Conservation (phyloP, 306 rosid genomes). For the Hippophae gyantsensis region DNA sequence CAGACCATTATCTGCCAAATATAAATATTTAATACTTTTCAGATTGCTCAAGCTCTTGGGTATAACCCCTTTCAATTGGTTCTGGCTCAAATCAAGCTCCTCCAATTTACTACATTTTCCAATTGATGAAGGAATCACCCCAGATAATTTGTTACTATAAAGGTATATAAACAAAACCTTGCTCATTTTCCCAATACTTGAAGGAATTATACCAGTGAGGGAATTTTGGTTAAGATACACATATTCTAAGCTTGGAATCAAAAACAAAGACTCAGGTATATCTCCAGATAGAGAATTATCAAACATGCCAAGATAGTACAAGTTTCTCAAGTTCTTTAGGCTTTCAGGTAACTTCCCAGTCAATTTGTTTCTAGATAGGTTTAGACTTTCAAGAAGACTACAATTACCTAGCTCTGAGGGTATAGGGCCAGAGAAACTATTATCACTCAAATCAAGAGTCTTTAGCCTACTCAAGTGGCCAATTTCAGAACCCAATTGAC, state of each 20-base stretch:
- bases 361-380: conserved; percentile 33
- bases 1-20: conserved; percentile 30
- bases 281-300: conserved; percentile 30
- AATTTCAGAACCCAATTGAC: conserved; percentile 50
- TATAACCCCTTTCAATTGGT: conserved; percentile 39
- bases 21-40: conserved; percentile 24
- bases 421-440: conserved; percentile 34
- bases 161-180: conserved; percentile 25
- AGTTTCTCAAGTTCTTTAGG: conserved; percentile 20
- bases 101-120: conserved; percentile 44
- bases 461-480: conserved; percentile 31
- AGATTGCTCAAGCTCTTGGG: conserved; percentile 47
- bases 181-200: conserved; percentile 40
- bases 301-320: conserved; percentile 28
- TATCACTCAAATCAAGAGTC: conserved; percentile 23
- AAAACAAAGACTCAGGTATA: conserved; percentile 45
- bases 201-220: conserved; percentile 51
- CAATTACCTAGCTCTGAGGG: conserved; percentile 41
- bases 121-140: conserved; percentile 56
- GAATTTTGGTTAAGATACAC: conserved; percentile 31
- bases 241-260: conserved; percentile 22
- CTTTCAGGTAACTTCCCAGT: conserved; percentile 41
- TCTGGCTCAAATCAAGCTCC: conserved; percentile 28
- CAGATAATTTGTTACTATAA: conserved; percentile 32
- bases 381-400: conserved; percentile 30